A percentile compares a stretch with the other conserved stretches of the same genome.
phyloP scores from a whole-genome alignment of 257 asterid species.

The Solanum dulcamara region DNA sequence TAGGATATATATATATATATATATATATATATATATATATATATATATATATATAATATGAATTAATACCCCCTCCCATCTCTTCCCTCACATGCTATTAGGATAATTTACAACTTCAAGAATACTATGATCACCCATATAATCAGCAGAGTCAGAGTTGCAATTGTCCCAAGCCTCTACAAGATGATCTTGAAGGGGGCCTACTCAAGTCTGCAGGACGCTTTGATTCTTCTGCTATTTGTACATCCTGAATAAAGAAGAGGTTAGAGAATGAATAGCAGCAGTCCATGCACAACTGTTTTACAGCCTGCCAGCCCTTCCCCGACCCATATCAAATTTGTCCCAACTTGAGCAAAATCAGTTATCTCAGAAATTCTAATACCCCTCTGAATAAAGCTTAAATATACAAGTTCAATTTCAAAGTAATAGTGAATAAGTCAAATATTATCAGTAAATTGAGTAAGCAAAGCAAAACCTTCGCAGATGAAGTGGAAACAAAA shows the following conservation, averaged over 20 bases:
- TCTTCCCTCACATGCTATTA: constrained; percentile 31
- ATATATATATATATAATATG: background rate
- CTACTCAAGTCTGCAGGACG: constrained; percentile 36
- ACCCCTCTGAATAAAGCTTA: background rate
- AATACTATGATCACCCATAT: constrained; percentile 19
- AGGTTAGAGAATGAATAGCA: background rate
- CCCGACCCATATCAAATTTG: background rate
- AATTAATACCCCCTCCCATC: background rate
- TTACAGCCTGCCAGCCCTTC: background rate
- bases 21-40: too few species aligned
- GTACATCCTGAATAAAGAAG: constrained; percentile 42
- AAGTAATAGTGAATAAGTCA: background rate
- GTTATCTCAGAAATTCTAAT: background rate
- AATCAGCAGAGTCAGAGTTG: constrained; percentile 31
- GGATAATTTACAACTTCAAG: constrained; percentile 54
- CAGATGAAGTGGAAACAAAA: constrained; percentile 30
- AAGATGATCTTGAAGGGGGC: constrained; percentile 59
- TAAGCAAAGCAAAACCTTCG: constrained; percentile 43
- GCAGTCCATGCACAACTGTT: background rate
- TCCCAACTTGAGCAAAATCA: background rate
- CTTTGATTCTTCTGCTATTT: constrained; percentile 46
- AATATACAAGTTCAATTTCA: background rate
- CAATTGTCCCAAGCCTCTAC: constrained; percentile 55
- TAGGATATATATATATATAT: background rate
- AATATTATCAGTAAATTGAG: background rate